A percentile compares a stretch with the other conserved stretches of the same genome.
Evolutionary conservation across 495 filamentous ascomycete species (phyloP).

Genomic region (Penicillium macrosclerotiorum): DNA sequence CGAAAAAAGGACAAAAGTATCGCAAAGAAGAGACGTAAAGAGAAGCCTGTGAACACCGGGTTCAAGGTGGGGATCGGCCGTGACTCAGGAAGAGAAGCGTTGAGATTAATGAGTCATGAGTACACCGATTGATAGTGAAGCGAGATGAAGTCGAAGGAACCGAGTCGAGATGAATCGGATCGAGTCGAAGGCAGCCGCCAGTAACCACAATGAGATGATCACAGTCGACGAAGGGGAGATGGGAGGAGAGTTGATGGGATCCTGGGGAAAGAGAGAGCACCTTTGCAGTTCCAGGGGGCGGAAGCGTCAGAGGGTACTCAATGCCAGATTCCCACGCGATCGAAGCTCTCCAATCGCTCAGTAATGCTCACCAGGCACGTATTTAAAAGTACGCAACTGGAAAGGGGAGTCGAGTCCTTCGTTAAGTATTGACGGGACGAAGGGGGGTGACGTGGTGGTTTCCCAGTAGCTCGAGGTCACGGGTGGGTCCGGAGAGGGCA

Average conservation of each 20-base stretch:
- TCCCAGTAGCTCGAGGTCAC: constrained; percentile 5
- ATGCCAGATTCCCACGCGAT: constrained; percentile 35
- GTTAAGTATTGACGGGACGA: constrained; percentile 9
- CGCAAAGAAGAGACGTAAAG: constrained; percentile 27
- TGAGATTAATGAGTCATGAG: constrained; percentile 43
- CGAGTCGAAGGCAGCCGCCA: constrained; percentile 1
- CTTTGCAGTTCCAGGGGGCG: constrained; percentile 37
- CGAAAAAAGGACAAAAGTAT: constrained; percentile 27
- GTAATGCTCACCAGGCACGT: constrained; percentile 19
- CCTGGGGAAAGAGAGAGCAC: constrained; percentile 32
- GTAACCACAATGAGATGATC: constrained; percentile 8
- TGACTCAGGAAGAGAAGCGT: constrained; percentile 34
- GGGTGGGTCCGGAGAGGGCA: not conserved
- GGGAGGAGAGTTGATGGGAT: constrained; percentile 16
- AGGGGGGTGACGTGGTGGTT: constrained; percentile 2
- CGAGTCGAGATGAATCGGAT: constrained; percentile 2
- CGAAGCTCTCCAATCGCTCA: constrained; percentile 34
- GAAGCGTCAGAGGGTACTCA: constrained; percentile 39
- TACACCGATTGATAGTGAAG: constrained; percentile 16
- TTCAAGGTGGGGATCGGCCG: constrained; percentile 33
- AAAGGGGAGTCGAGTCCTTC: constrained; percentile 3
- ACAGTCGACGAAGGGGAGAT: constrained; percentile 14
- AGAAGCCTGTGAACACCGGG: constrained; percentile 44
- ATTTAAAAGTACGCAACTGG: constrained; percentile 13
- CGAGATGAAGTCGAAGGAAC: constrained; percentile 2